Evolutionary conservation across 2,329 filamentous ascomycete genomes (phyloP).

Genomic region (Periglandula ipomoeae): DNA sequence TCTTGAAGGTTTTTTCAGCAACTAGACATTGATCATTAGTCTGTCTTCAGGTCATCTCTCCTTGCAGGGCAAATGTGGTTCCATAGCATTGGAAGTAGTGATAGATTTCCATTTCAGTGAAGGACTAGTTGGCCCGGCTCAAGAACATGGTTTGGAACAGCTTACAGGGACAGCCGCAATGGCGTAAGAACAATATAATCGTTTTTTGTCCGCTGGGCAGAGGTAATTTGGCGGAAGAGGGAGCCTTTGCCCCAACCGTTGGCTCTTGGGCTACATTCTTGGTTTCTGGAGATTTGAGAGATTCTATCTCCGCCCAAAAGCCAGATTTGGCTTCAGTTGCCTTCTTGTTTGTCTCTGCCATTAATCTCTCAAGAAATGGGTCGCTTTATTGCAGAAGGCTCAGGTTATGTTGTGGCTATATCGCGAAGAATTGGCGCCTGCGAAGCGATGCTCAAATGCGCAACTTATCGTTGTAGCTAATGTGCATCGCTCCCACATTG

Average conservation of each 20-base stretch:
- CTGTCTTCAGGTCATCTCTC: neutral
- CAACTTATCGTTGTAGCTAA: no score
- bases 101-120: neutral
- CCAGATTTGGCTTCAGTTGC: conserved; percentile 10
- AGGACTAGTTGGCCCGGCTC: neutral
- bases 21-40: conserved; percentile 31
- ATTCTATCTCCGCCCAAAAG: conserved; percentile 29
- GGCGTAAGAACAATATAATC: conserved; percentile 58
- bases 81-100: neutral
- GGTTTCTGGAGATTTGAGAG: conserved; percentile 29
- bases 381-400: no score
- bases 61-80: neutral
- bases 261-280: conserved; percentile 39
- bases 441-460: no score
- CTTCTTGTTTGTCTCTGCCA: conserved; percentile 4
- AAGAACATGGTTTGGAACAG: conserved; percentile 5
- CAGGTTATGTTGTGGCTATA: no score
- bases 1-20: conserved; percentile 56
- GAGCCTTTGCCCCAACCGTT: conserved; percentile 45
- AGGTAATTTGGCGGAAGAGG: conserved; percentile 39
- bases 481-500: neutral
- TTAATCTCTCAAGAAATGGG: neutral
- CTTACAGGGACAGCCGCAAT: conserved; percentile 67
- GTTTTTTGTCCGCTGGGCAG: conserved; percentile 48
- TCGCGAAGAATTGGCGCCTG: no score